Evolutionary conservation across 176 grass and related monocot genomes (phyloP).

Genomic region (Lolium perenne): DNA sequence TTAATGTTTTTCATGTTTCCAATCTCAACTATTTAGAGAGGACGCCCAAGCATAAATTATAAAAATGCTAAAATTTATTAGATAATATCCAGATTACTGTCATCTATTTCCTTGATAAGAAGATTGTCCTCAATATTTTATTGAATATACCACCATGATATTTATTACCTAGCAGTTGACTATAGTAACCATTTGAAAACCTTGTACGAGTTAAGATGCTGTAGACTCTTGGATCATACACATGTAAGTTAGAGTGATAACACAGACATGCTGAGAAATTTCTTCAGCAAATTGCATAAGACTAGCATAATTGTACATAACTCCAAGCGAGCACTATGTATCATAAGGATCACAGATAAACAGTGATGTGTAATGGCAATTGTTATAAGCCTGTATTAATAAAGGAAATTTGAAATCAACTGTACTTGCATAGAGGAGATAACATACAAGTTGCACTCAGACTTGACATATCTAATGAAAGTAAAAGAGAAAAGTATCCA

Average conservation of each 20-base stretch:
- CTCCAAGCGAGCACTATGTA: not conserved
- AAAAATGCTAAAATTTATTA: too few species aligned
- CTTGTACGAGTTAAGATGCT: not conserved
- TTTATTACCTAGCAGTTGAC: not conserved
- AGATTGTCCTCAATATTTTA: not conserved
- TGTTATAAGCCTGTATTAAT: not conserved
- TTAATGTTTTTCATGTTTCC: not conserved
- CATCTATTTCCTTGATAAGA: not conserved
- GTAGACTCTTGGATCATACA: not conserved
- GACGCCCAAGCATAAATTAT: too few species aligned
- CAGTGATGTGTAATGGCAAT: not conserved
- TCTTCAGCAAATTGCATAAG: not conserved
- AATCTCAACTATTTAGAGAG: too few species aligned
- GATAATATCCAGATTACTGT: too few species aligned
- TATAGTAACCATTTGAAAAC: not conserved
- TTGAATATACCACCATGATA: not conserved
- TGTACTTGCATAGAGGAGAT: not conserved
- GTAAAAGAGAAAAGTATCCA: not conserved
- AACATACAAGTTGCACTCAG: not conserved
- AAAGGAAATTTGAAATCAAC: not conserved
- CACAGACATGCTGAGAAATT: not conserved
- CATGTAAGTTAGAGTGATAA: not conserved
- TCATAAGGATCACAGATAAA: not conserved
- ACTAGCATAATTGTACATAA: not conserved
- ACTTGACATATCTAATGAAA: not conserved